Evolutionary conservation across 805 yeast genomes (phyloP), one percentile per base, ranked within the genome.

Genomic region (Suhomyces emberorum): DNA sequence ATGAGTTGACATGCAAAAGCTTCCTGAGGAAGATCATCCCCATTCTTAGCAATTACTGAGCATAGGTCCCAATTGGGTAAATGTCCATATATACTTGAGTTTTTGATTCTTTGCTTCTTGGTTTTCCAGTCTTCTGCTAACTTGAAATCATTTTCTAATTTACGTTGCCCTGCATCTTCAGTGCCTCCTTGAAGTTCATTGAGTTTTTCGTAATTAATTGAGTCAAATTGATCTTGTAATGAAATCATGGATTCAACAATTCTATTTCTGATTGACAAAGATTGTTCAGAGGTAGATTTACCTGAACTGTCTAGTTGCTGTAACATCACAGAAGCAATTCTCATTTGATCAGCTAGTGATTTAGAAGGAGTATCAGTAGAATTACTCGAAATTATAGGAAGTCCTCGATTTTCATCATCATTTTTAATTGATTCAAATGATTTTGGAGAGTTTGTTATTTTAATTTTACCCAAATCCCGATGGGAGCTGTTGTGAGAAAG

Each of bases 1-100:
- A 93, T 91, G 29, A 93, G 59, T 57, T 93, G 98, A 44, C 96
- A 88, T 0, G 98, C 98, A 69, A 93, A 88, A 0, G 98, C 96
- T 59, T 93, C 98, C 57, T 93, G 98, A 16, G 96, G 84, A 34
- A 93, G 60, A 62, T 93, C 98, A 52, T 85, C 91, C 23, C 98
- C 98, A 20, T 95, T 91, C 55, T 93, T 93, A 9, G 95, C 96
- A 55, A 93, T 93, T 2, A 91, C 96, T 1, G 97, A 89, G 47
- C 91, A 88, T 26, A 93, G 59, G 44, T 93, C 97, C 98, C 98
- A 93, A 55, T 88, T 85, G 17, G 83, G 85, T 21, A 84, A 59
- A 54, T 88, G 93, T 0, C 98, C 98, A 53, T 70, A 88, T 7
- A 79, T 76, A 34, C 95, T 85, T 11, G 83, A 72, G 34, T 75